phyloP scores from a whole-genome alignment of 257 asterid species.

The Scutellaria baicalensis region DNA sequence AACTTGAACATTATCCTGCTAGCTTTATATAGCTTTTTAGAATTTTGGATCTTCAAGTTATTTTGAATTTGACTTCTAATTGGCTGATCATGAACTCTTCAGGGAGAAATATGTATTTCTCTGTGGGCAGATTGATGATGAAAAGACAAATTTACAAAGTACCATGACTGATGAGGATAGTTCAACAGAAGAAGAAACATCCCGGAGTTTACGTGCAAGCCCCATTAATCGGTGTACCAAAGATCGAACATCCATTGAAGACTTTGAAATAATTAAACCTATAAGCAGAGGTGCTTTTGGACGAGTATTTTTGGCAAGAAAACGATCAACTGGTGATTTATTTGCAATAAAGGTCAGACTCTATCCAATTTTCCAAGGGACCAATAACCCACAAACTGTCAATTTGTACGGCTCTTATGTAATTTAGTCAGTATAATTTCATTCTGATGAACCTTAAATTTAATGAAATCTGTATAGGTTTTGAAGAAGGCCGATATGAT shows the following conservation, averaged over 20 bases:
- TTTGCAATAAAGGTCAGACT: slow-evolving; percentile 89
- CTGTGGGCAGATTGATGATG: slow-evolving; percentile 91
- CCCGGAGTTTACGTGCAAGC: slow-evolving; percentile 88
- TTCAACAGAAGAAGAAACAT: slow-evolving; percentile 68
- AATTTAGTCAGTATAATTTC: neutral
- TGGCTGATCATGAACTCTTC: slow-evolving; percentile 29
- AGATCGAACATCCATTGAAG: slow-evolving; percentile 94
- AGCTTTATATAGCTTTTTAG: neutral
- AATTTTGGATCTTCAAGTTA: neutral
- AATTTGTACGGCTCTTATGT: slow-evolving; percentile 7
- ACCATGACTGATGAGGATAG: slow-evolving; percentile 58
- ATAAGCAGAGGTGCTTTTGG: slow-evolving; percentile 99
- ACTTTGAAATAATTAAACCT: slow-evolving; percentile 96
- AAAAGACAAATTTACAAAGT: slow-evolving; percentile 42
- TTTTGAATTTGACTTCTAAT: slow-evolving; percentile 15
- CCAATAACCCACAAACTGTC: neutral
- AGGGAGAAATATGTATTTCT: slow-evolving; percentile 93
- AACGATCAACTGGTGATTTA: slow-evolving; percentile 95
- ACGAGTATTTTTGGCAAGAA: slow-evolving; percentile 85
- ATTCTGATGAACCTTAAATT: slow-evolving; percentile 10
- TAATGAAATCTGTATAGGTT: slow-evolving; percentile 49
- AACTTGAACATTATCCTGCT: slow-evolving; percentile 6
- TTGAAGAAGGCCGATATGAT: slow-evolving; percentile 94
- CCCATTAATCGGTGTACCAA: slow-evolving; percentile 75
- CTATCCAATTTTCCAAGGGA: too few species aligned